Evolutionary conservation across 164 flowering plant genomes (phyloP).

Genomic region (Amborella trichopoda): DNA sequence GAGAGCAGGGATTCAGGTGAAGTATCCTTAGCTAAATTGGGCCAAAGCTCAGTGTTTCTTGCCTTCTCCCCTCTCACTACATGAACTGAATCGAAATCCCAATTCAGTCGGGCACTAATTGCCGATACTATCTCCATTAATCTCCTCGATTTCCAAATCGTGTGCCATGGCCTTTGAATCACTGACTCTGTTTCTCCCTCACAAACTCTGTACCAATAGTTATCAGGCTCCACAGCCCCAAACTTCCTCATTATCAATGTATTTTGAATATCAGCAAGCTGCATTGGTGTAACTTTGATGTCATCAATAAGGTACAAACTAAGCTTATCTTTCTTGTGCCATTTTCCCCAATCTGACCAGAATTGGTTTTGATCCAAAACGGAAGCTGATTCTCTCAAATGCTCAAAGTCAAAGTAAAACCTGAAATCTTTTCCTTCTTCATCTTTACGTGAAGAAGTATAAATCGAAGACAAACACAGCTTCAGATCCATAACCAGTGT

Average conservation of each 20-base stretch:
- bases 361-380: constrained; percentile 73
- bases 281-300: constrained; percentile 68
- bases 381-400: constrained; percentile 64
- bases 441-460: constrained; percentile 51
- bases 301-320: constrained; percentile 69
- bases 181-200: constrained; percentile 86
- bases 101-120: constrained; percentile 16
- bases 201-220: constrained; percentile 92
- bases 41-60: constrained; percentile 24
- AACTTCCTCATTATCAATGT: constrained; percentile 83
- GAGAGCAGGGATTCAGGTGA: constrained; percentile 61
- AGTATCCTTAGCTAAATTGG: constrained; percentile 33
- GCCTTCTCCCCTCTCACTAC: constrained; percentile 85
- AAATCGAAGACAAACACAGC: constrained; percentile 63
- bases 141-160: constrained; percentile 65
- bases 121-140: constrained; percentile 23
- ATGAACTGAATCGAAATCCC: constrained; percentile 82
- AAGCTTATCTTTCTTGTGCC: constrained; percentile 53
- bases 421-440: constrained; percentile 95
- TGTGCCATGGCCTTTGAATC: constrained; percentile 82
- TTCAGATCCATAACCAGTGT: constrained; percentile 74
- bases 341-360: constrained; percentile 70
- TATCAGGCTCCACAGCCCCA: constrained; percentile 64
- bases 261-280: constrained; percentile 45
- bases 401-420: constrained; percentile 89